Conservation (phyloP, 352 stramenopile genomes). For the Phytophthora hibernalis region DNA sequence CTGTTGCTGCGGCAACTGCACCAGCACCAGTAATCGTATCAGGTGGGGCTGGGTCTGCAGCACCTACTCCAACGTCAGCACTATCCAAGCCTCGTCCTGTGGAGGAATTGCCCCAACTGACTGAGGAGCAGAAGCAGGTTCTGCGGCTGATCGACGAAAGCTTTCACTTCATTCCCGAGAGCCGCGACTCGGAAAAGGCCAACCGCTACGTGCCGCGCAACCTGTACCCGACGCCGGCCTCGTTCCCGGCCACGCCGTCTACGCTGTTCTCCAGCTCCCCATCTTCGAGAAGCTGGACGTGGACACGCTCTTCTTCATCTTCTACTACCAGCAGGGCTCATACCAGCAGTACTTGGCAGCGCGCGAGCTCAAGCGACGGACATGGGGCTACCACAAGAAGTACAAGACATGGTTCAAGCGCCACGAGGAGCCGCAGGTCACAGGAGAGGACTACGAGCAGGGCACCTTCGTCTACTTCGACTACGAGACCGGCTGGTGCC, state of each 20-base stretch:
- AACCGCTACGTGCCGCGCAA: constrained; percentile 96
- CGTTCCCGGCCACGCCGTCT: constrained; percentile 91
- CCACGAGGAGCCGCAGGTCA: constrained; percentile 96
- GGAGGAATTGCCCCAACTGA: constrained; percentile 63
- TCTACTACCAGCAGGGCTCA: constrained; percentile 99
- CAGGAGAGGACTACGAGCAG: constrained; percentile 99
- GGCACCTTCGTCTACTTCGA: constrained; percentile 99
- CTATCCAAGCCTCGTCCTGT: constrained; percentile 29
- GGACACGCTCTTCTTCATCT: constrained; percentile 99
- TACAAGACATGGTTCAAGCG: constrained; percentile 99
- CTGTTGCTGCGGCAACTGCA: constrained; percentile 7
- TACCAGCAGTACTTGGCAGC: constrained; percentile 99
- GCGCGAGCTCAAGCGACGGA: constrained; percentile 98
- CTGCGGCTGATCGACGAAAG: constrained; percentile 87
- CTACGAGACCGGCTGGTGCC: constrained; percentile 99
- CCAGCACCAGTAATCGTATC: constrained; percentile 12
- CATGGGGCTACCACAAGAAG: constrained; percentile 99
- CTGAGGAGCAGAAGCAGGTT: constrained; percentile 83
- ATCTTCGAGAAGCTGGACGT: constrained; percentile 98
- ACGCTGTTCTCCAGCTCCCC: constrained; percentile 93
- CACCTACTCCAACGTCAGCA: constrained; percentile 32
- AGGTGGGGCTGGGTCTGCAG: constrained; percentile 25
- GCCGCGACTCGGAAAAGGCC: constrained; percentile 90
- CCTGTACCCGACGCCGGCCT: constrained; percentile 92
- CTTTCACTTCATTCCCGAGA: constrained; percentile 93